Evolutionary conservation across 345 rosid species (phyloP).

Genomic region (Firmiana major): DNA sequence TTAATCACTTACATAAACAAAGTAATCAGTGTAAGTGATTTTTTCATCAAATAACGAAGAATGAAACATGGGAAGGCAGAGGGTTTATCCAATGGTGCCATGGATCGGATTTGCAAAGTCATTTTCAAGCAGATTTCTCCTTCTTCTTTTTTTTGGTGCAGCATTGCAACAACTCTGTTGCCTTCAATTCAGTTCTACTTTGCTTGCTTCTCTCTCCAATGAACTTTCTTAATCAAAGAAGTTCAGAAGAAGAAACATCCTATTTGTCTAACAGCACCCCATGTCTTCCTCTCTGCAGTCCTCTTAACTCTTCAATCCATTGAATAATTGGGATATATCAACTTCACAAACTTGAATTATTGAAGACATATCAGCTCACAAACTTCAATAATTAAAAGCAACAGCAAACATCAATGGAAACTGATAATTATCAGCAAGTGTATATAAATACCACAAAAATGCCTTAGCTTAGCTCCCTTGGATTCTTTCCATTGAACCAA

Average conservation of each 20-base stretch:
- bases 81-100: neutral
- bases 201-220: neutral
- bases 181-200: neutral
- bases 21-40: neutral
- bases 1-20: too few species aligned
- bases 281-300: neutral
- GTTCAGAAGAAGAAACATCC: neutral
- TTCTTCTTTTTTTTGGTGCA: neutral
- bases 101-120: neutral
- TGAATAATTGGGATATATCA: neutral
- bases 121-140: constrained; percentile 2
- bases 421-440: neutral
- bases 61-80: neutral
- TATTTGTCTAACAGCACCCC: neutral
- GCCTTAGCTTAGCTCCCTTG: neutral
- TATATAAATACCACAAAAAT: too few species aligned
- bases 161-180: neutral
- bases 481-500: neutral
- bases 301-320: neutral
- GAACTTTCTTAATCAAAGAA: neutral
- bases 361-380: neutral
- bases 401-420: neutral
- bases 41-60: neutral
- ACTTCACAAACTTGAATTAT: too few species aligned
- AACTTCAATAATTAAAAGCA: neutral